Evolutionary conservation across 2,329 filamentous ascomycete species (phyloP).

Genomic region (Beauveria pseudobassiana): DNA sequence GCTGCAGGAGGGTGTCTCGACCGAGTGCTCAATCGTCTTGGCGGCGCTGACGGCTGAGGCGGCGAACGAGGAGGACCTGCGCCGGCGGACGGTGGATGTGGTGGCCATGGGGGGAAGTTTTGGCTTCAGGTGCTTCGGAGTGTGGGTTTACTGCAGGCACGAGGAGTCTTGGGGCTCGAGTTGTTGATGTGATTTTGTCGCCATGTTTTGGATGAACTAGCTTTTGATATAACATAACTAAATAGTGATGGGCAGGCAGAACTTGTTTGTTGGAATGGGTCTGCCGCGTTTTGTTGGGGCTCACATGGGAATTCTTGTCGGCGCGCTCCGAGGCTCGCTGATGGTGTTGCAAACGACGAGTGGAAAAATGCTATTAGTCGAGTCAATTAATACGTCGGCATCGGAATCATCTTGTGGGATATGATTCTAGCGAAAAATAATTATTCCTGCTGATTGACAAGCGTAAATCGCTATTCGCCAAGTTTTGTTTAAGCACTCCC

Average conservation of each 20-base stretch:
- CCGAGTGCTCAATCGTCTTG: conserved; percentile 30
- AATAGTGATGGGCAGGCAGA: not conserved
- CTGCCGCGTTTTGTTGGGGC: conserved; percentile 22
- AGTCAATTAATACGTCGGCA: not conserved
- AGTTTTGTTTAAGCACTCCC: not conserved
- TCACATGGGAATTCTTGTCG: conserved; percentile 21
- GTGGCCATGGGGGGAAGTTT: not conserved
- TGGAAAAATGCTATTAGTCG: not conserved
- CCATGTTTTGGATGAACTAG: not conserved
- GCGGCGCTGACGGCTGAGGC: conserved; percentile 20
- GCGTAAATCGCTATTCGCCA: not conserved
- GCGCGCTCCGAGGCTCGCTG: conserved; percentile 19
- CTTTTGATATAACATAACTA: not conserved
- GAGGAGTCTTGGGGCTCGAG: not conserved
- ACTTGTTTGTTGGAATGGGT: conserved; percentile 5
- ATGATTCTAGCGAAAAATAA: not conserved
- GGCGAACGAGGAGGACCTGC: conserved; percentile 19
- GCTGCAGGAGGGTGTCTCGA: conserved; percentile 37
- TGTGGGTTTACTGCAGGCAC: not conserved
- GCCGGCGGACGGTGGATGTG: conserved; percentile 2
- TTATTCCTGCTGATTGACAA: too few relatives aligned
- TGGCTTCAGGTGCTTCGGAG: too few relatives aligned
- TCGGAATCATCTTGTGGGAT: not conserved
- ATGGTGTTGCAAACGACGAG: not conserved
- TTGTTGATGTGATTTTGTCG: not conserved